phyloP scores from a whole-genome alignment of 768 basidiomycete genomes.

The Hypholoma sublateritium region DNA sequence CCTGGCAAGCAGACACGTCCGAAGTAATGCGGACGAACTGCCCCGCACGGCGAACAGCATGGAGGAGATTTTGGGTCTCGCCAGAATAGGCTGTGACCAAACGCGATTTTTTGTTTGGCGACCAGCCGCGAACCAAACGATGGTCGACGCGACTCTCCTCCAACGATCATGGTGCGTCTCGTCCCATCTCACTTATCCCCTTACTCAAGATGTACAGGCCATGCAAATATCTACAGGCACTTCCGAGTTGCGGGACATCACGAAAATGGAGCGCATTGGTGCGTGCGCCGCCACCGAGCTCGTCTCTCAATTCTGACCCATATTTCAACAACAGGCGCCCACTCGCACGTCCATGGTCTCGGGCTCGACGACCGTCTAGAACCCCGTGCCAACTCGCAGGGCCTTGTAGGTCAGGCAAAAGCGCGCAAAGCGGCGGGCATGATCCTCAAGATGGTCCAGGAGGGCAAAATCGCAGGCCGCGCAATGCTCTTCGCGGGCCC shows the following conservation, averaged over 20 bases:
- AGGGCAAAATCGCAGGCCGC: slow-evolving; percentile 91
- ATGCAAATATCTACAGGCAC: slow-evolving; percentile 77
- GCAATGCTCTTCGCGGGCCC: slow-evolving; percentile 98
- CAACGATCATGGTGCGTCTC: slow-evolving; percentile 19
- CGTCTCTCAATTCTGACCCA: too few relatives aligned
- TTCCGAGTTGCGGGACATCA: slow-evolving; percentile 81
- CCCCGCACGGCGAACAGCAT: slow-evolving; percentile 48
- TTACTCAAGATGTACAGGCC: slow-evolving; percentile 32
- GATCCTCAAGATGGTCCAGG: slow-evolving; percentile 97
- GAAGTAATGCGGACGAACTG: slow-evolving; percentile 37
- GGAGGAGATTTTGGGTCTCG: slow-evolving; percentile 15
- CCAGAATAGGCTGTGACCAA: slow-evolving; percentile 22
- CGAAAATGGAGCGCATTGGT: slow-evolving; percentile 94
- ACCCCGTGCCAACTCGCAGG: slow-evolving; percentile 85
- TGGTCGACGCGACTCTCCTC: slow-evolving; percentile 12
- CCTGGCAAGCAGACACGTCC: slow-evolving; percentile 26
- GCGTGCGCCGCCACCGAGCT: slow-evolving; percentile 7
- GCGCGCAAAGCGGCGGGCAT: slow-evolving; percentile 97
- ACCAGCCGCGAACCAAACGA: slow-evolving; percentile 14
- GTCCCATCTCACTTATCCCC: background rate
- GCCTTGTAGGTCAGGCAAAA: slow-evolving; percentile 96
- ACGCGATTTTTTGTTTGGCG: slow-evolving; percentile 21
- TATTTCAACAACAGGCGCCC: slow-evolving; percentile 57
- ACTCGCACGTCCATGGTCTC: slow-evolving; percentile 94
- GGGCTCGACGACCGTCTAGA: slow-evolving; percentile 92